These are phyloP conservation scores for Aechmea fasciata DNA, from an alignment of 176 grass and related monocot species.

Conservation along the genomic window DNA sequence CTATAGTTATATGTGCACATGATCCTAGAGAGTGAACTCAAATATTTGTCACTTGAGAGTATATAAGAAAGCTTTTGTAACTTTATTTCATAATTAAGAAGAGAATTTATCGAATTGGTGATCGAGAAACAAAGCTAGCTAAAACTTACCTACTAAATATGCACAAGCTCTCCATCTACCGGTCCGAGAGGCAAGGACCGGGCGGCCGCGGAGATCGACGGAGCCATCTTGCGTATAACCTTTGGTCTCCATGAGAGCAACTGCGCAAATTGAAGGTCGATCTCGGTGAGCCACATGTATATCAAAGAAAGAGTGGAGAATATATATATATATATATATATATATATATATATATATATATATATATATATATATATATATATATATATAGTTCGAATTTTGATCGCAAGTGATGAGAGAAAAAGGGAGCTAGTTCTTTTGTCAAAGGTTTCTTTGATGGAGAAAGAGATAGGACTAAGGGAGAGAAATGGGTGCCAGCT, in stretches of 20 bases:
- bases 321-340: neutral
- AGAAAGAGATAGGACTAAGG: conserved; percentile 15
- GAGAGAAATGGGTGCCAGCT: neutral
- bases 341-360: neutral
- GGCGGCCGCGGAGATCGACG: conserved; percentile 52
- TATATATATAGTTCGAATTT: neutral
- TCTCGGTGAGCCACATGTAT: neutral
- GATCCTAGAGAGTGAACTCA: too few relatives aligned
- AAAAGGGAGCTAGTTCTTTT: neutral
- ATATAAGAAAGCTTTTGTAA: neutral
- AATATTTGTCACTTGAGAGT: too few relatives aligned
- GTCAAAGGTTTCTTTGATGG: neutral
- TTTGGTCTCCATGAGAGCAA: conserved; percentile 28
- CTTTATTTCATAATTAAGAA: neutral
- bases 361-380: neutral
- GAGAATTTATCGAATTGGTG: neutral
- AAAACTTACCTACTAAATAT: conserved; percentile 51
- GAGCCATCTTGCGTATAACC: conserved; percentile 55
- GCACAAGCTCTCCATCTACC: conserved; percentile 69
- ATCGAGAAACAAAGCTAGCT: neutral
- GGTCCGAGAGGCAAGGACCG: conserved; percentile 34
- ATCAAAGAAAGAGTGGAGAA: neutral
- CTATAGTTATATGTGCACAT: too few relatives aligned
- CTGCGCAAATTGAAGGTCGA: neutral
- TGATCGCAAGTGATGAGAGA: conserved; percentile 2